Conservation (phyloP, 2,329 filamentous ascomycete species). For the Tolypocladium amazonense region DNA sequence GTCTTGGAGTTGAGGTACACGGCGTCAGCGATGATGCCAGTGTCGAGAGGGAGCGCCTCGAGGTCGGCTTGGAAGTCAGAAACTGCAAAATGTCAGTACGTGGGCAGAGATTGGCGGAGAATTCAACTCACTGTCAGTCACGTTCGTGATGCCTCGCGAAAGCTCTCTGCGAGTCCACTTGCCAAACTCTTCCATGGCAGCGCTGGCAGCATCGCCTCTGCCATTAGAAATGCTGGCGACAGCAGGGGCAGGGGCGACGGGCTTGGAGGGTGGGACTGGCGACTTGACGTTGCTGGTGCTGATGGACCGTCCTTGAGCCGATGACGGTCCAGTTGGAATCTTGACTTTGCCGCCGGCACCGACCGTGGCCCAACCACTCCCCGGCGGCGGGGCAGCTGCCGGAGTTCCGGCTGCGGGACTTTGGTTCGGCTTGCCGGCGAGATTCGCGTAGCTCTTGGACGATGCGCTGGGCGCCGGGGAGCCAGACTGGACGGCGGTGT, state of each 20-base stretch:
- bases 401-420: conserved; percentile 20
- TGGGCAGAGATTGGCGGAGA: conserved; percentile 17
- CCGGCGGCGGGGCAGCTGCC: conserved; percentile 26
- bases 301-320: conserved; percentile 34
- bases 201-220: conserved; percentile 24
- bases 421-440: conserved; percentile 64
- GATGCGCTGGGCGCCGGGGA: conserved; percentile 29
- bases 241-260: conserved; percentile 34
- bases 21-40: conserved; percentile 76
- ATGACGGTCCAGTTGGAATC: conserved; percentile 49
- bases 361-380: conserved; percentile 78
- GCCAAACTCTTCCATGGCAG: conserved; percentile 80
- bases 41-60: conserved; percentile 63
- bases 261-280: conserved; percentile 36
- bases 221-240: conserved; percentile 28
- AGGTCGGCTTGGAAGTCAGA: conserved; percentile 73
- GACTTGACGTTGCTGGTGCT: conserved; percentile 33
- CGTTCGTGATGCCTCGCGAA: conserved; percentile 53
- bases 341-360: conserved; percentile 91
- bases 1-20: conserved; percentile 81
- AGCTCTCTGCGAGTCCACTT: conserved; percentile 85
- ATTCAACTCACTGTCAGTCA: conserved; percentile 39
- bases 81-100: conserved; percentile 34
- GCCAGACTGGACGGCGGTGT: conserved; percentile 36
- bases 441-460: conserved; percentile 88